These are phyloP conservation scores for Trifolium dubium DNA, from an alignment of 306 rosid species.

Conservation along the genomic window DNA sequence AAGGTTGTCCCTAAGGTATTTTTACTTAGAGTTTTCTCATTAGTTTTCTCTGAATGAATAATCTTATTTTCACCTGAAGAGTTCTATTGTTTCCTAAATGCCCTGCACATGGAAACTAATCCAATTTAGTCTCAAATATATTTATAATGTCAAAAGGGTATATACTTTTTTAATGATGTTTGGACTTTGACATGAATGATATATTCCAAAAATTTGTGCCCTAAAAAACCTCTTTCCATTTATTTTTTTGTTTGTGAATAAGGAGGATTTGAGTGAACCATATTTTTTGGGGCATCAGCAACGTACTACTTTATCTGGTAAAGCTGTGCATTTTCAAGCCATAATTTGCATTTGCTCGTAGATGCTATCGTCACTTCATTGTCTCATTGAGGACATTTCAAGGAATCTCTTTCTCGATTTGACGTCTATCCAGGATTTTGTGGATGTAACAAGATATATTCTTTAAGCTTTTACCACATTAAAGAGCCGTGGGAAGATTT, in stretches of 20 bases:
- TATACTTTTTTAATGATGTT: not conserved
- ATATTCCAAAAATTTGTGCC: conserved; percentile 31
- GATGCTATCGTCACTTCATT: conserved; percentile 7
- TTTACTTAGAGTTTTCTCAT: conserved; percentile 26
- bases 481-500: not conserved
- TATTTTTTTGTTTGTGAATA: not conserved
- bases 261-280: not conserved
- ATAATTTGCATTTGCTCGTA: not conserved
- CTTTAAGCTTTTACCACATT: not conserved
- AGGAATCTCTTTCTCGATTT: conserved; percentile 19
- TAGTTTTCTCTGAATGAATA: not conserved
- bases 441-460: not conserved
- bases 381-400: conserved; percentile 7
- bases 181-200: conserved; percentile 22
- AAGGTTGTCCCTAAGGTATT: not conserved
- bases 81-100: conserved; percentile 23
- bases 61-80: conserved; percentile 23
- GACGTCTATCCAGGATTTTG: not conserved
- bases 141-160: conserved; percentile 6
- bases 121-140: conserved; percentile 10
- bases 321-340: too few species aligned
- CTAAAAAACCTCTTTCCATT: not conserved
- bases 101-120: not conserved
- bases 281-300: conserved; percentile 10
- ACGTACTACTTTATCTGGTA: not conserved